phyloP scores from a whole-genome alignment of 164 flowering plant genomes.

The Chloranthus sessilifolius region DNA sequence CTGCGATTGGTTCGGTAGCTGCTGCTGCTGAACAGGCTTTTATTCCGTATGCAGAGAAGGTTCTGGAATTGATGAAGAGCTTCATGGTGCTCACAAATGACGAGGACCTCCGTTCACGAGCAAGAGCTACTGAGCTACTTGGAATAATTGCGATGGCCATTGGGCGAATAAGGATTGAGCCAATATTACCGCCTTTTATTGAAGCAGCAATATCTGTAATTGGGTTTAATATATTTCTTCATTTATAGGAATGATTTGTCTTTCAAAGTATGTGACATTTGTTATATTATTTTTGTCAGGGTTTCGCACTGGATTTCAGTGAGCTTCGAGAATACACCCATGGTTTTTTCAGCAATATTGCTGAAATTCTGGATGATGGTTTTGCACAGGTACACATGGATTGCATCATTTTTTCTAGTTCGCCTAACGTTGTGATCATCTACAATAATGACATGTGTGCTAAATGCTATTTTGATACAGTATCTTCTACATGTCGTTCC shows the following conservation, averaged over 20 bases:
- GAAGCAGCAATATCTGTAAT: constrained; percentile 94
- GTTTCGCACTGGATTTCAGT: constrained; percentile 85
- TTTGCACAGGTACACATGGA: constrained; percentile 57
- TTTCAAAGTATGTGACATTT: constrained; percentile 4
- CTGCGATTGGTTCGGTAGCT: constrained; percentile 98
- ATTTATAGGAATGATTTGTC: neutral
- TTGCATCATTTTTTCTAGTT: too few species aligned
- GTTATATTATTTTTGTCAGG: constrained; percentile 37
- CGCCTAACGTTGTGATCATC: too few species aligned
- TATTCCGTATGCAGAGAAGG: constrained; percentile 87
- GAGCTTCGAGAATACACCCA: constrained; percentile 96
- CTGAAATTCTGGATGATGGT: constrained; percentile 83
- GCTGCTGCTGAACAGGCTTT: constrained; percentile 94
- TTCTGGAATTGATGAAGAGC: constrained; percentile 83
- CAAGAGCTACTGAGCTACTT: constrained; percentile 96
- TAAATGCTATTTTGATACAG: constrained; percentile 31
- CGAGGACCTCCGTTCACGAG: constrained; percentile 88
- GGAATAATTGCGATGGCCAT: constrained; percentile 95
- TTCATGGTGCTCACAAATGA: constrained; percentile 92
- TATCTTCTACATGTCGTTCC: constrained; percentile 95
- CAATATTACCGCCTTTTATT: constrained; percentile 79
- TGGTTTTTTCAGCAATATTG: constrained; percentile 95
- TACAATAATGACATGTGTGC: too few species aligned
- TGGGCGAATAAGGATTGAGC: constrained; percentile 82
- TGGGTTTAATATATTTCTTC: neutral